These are phyloP conservation scores for Fusarium goolgardi DNA, from an alignment of 2,329 filamentous ascomycete genomes.

Conservation along the genomic window DNA sequence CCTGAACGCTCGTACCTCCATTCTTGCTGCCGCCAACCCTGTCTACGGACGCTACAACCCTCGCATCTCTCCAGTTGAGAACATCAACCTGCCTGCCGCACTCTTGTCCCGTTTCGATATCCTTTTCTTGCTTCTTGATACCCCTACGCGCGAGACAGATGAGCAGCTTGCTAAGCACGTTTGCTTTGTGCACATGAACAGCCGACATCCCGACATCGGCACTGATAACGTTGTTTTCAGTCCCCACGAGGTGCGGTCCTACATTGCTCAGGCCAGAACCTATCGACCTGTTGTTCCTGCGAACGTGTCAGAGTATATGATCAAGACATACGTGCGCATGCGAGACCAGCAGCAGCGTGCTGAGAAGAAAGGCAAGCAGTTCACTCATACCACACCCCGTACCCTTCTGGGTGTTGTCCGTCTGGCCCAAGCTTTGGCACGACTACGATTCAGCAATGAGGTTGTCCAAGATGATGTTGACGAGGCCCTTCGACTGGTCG, in stretches of 20 bases:
- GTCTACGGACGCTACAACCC: slow-evolving; percentile 99
- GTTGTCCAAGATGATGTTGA: slow-evolving; percentile 95
- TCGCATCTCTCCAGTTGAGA: slow-evolving; percentile 95
- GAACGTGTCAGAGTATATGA: slow-evolving; percentile 92
- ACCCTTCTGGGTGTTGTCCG: slow-evolving; percentile 93
- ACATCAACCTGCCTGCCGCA: slow-evolving; percentile 98
- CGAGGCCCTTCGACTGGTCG: slow-evolving; percentile 88
- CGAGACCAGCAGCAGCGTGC: slow-evolving; percentile 91
- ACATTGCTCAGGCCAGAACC: slow-evolving; percentile 90
- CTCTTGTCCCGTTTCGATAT: slow-evolving; percentile 97
- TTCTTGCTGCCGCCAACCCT: slow-evolving; percentile 95
- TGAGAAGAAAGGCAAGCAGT: slow-evolving; percentile 90
- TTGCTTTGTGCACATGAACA: slow-evolving; percentile 96
- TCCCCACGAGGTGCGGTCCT: slow-evolving; percentile 93
- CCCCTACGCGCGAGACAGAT: slow-evolving; percentile 87
- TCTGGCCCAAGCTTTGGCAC: slow-evolving; percentile 91
- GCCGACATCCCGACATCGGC: slow-evolving; percentile 82
- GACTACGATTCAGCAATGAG: slow-evolving; percentile 85
- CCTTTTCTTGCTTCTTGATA: slow-evolving; percentile 96
- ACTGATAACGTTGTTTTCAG: slow-evolving; percentile 78
- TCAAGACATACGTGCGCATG: slow-evolving; percentile 95
- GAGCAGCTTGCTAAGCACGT: slow-evolving; percentile 96
- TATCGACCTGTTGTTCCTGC: slow-evolving; percentile 89
- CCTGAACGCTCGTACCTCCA: slow-evolving; percentile 94
- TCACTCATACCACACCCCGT: slow-evolving; percentile 92